phyloP scores from a whole-genome alignment of 108 stramenopile genomes.

The Pseudonitzschia pungens region DNA sequence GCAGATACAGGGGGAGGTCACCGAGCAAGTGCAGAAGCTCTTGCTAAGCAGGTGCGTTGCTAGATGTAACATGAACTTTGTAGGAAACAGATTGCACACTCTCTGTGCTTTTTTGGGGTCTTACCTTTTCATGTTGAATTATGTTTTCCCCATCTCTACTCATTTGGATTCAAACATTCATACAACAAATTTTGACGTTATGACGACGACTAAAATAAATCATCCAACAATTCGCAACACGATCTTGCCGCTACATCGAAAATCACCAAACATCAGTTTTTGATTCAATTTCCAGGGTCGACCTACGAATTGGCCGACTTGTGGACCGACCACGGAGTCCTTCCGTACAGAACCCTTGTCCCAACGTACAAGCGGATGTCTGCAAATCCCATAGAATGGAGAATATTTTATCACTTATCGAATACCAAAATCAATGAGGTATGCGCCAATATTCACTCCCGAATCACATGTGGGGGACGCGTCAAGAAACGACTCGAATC shows the following conservation, averaged over 20 bases:
- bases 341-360: constrained; percentile 52
- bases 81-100: no score
- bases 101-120: no score
- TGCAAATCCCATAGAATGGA: constrained; percentile 86
- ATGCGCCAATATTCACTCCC: constrained; percentile 53
- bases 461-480: constrained; percentile 51
- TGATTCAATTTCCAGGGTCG: constrained; percentile 79
- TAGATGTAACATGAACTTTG: no score
- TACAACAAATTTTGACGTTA: not conserved
- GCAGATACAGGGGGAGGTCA: constrained; percentile 99
- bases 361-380: constrained; percentile 81
- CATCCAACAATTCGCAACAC: not conserved
- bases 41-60: constrained; percentile 64
- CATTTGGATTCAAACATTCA: not conserved
- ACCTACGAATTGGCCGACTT: constrained; percentile 89
- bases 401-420: constrained; percentile 74
- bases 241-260: not conserved
- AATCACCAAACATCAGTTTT: constrained; percentile 46
- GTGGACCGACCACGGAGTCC: constrained; percentile 68
- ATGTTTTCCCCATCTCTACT: not conserved
- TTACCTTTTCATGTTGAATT: no score
- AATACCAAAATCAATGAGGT: constrained; percentile 62
- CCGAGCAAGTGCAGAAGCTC: constrained; percentile 90
- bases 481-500: constrained; percentile 61
- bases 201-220: not conserved